Evolutionary conservation across 257 asterid genomes (phyloP).

Genomic region (Plectranthus barbatus): DNA sequence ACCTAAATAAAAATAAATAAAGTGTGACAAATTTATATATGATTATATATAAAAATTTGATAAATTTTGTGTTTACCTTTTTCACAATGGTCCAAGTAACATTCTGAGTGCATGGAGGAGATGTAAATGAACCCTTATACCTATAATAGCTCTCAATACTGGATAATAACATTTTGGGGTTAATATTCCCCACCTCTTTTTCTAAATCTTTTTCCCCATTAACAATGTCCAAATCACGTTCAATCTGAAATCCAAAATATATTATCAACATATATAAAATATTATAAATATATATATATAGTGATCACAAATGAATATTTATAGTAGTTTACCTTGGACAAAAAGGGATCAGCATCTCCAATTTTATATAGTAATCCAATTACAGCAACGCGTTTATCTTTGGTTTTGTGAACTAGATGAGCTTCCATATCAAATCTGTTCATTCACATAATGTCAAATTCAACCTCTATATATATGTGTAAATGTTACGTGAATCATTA

Average conservation of each 20-base stretch:
- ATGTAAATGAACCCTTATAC: conserved; percentile 63
- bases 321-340: conserved; percentile 36
- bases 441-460: too few species aligned
- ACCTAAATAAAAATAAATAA: too few species aligned
- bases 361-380: conserved; percentile 47
- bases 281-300: too few species aligned
- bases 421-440: conserved; percentile 52
- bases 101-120: conserved; percentile 68
- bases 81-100: conserved; percentile 46
- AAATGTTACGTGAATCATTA: too few species aligned
- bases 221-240: conserved; percentile 16
- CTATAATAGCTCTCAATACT: conserved; percentile 56
- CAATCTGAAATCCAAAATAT: conserved; percentile 19
- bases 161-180: conserved; percentile 32
- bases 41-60: too few species aligned
- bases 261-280: background rate
- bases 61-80: conserved; percentile 46
- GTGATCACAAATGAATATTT: background rate
- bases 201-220: conserved; percentile 18
- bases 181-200: conserved; percentile 28
- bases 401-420: conserved; percentile 57
- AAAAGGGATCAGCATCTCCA: conserved; percentile 47
- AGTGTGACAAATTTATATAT: too few species aligned
- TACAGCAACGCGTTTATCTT: conserved; percentile 44
- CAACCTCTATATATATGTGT: too few species aligned